Evolutionary conservation across 2,329 filamentous ascomycete genomes (phyloP).

Genomic region (Peltaster fructicola): DNA sequence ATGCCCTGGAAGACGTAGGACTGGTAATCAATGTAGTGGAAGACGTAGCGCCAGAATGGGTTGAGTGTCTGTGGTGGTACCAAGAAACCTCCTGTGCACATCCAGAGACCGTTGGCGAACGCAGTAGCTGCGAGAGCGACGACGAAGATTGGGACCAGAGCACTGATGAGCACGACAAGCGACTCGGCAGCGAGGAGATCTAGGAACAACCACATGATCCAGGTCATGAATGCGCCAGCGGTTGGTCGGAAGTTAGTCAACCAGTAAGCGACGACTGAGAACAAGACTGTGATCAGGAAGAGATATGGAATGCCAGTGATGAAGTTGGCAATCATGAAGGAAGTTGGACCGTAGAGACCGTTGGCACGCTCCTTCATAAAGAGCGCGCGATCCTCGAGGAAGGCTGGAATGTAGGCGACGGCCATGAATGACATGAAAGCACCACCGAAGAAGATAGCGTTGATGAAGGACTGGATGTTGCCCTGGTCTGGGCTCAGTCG

Average conservation of each 20-base stretch:
- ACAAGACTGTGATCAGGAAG: slow-evolving; percentile 59
- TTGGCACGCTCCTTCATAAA: slow-evolving; percentile 67
- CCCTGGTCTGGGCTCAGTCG: slow-evolving; percentile 49
- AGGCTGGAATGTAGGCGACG: slow-evolving; percentile 68
- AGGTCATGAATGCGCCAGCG: slow-evolving; percentile 52
- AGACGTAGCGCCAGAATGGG: slow-evolving; percentile 71
- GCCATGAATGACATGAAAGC: slow-evolving; percentile 38
- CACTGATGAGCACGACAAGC: slow-evolving; percentile 59
- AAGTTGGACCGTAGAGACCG: slow-evolving; percentile 57
- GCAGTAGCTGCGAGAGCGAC: slow-evolving; percentile 61
- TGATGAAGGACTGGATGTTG: slow-evolving; percentile 66
- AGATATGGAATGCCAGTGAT: slow-evolving; percentile 66
- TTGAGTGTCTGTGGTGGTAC: slow-evolving; percentile 57
- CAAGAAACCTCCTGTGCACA: slow-evolving; percentile 70
- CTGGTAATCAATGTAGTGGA: slow-evolving; percentile 81
- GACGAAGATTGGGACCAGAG: slow-evolving; percentile 62
- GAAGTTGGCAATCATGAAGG: slow-evolving; percentile 65
- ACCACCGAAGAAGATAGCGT: slow-evolving; percentile 48
- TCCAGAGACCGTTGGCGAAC: slow-evolving; percentile 80
- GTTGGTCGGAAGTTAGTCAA: slow-evolving; percentile 55
- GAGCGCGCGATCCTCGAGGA: slow-evolving; percentile 57
- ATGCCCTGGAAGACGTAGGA: slow-evolving; percentile 76
- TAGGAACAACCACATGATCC: slow-evolving; percentile 71
- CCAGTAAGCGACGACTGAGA: slow-evolving; percentile 64
- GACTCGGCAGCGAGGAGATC: slow-evolving; percentile 69